phyloP scores from a whole-genome alignment of 169 alveolate species.

The Cryptosporidium sp. region DNA sequence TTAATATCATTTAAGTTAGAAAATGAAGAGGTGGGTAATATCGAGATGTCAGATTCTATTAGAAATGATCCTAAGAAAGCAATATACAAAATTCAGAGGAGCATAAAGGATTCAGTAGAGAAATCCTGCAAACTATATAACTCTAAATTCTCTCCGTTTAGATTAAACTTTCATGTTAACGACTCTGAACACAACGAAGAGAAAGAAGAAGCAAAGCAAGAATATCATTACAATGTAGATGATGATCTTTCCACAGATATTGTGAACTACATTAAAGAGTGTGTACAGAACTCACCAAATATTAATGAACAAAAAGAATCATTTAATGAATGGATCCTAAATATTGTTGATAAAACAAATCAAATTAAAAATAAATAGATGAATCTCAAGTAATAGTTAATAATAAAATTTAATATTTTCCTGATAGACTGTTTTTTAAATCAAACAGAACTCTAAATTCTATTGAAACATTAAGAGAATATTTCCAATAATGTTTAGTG shows the following conservation, averaged over 20 bases:
- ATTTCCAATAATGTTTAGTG: neutral
- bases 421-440: neutral
- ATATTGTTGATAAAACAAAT: neutral
- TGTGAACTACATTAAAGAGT: slow-evolving; percentile 19
- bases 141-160: slow-evolving; percentile 60
- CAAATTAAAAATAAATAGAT: neutral
- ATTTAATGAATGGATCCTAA: slow-evolving; percentile 46
- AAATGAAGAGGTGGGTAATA: slow-evolving; percentile 16
- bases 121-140: slow-evolving; percentile 39
- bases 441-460: neutral
- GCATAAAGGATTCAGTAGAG: slow-evolving; percentile 29
- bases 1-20: slow-evolving; percentile 21
- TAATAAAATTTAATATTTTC: neutral
- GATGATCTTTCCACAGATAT: slow-evolving; percentile 42
- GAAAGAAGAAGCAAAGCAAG: slow-evolving; percentile 41
- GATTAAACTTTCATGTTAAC: slow-evolving; percentile 9
- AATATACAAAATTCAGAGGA: slow-evolving; percentile 34
- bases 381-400: neutral
- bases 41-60: slow-evolving; percentile 55
- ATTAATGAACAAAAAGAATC: slow-evolving; percentile 51
- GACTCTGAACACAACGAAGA: neutral
- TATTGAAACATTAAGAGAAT: neutral
- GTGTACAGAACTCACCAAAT: slow-evolving; percentile 43
- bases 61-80: slow-evolving; percentile 65
- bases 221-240: slow-evolving; percentile 34